Conservation (phyloP, 257 asterid species). For the Cynanchum wilfordii region DNA sequence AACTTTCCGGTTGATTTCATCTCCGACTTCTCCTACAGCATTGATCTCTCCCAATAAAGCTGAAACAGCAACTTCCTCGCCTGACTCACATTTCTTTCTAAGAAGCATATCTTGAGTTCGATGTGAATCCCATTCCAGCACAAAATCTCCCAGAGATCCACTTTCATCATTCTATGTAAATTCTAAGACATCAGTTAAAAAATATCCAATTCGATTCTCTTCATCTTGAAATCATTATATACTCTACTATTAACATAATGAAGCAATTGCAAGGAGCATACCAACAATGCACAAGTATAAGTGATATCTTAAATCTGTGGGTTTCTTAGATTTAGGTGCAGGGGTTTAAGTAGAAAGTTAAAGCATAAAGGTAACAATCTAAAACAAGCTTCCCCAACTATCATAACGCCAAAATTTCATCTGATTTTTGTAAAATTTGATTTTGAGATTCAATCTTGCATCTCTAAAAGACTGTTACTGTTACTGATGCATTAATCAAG, state of each 20-base stretch:
- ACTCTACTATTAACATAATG: background rate
- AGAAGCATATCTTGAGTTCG: conserved; percentile 61
- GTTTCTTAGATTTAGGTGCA: background rate
- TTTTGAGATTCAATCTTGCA: background rate
- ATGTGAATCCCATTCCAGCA: conserved; percentile 69
- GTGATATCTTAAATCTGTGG: no score
- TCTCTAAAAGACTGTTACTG: background rate
- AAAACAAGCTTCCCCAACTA: background rate
- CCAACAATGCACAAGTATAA: background rate
- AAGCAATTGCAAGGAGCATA: background rate
- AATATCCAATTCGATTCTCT: background rate
- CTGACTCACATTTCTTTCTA: conserved; percentile 55
- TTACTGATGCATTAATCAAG: background rate
- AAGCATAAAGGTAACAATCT: background rate
- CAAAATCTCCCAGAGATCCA: conserved; percentile 64
- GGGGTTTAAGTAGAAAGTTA: no score
- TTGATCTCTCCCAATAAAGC: conserved; percentile 53
- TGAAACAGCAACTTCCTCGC: conserved; percentile 84
- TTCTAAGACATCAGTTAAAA: conserved; percentile 4
- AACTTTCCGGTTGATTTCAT: conserved; percentile 40
- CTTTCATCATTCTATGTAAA: conserved; percentile 40
- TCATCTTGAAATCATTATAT: background rate
- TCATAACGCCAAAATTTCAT: background rate
- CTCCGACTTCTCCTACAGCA: conserved; percentile 23
- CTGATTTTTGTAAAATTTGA: background rate